A percentile compares a stretch with the other conserved stretches of the same genome.
Evolutionary conservation across 345 rosid species (phyloP).

Genomic region (Eucalyptus virginea): DNA sequence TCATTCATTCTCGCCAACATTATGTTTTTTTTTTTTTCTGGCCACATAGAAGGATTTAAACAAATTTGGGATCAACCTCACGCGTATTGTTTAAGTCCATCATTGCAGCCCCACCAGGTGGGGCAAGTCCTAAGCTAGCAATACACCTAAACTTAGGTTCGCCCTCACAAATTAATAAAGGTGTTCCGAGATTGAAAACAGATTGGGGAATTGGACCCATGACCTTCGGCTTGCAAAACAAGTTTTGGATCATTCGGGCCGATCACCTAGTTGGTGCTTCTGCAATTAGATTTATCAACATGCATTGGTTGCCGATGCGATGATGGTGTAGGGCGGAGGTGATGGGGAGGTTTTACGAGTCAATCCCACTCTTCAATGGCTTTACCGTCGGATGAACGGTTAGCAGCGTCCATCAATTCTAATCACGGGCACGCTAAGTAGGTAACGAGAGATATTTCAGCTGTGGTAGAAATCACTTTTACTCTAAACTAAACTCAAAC

Average conservation of each 20-base stretch:
- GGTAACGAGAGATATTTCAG: not conserved
- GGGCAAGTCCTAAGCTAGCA: not conserved
- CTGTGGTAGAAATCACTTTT: not conserved
- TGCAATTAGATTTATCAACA: not conserved
- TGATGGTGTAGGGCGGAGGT: not conserved
- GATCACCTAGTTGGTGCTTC: not conserved
- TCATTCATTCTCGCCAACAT: not conserved
- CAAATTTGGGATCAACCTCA: not conserved
- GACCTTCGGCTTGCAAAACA: not conserved
- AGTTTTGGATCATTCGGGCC: not conserved
- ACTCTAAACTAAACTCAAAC: not conserved
- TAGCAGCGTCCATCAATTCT: not conserved
- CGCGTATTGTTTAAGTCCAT: not conserved
- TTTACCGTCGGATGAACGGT: not conserved
- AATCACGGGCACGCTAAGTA: not conserved
- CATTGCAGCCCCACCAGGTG: not conserved
- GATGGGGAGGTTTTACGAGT: not conserved
- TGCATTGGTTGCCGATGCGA: not conserved
- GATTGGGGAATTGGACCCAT: not conserved
- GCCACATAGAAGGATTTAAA: not conserved
- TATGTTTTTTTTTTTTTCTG: not conserved
- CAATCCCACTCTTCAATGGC: not conserved
- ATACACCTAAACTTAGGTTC: not conserved
- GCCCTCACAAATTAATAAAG: not conserved
- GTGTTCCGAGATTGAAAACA: not conserved